Evolutionary conservation across 2,329 filamentous ascomycete species (phyloP), one percentile per base, ranked within the genome.

Genomic region (Alternaria ethzedia): DNA sequence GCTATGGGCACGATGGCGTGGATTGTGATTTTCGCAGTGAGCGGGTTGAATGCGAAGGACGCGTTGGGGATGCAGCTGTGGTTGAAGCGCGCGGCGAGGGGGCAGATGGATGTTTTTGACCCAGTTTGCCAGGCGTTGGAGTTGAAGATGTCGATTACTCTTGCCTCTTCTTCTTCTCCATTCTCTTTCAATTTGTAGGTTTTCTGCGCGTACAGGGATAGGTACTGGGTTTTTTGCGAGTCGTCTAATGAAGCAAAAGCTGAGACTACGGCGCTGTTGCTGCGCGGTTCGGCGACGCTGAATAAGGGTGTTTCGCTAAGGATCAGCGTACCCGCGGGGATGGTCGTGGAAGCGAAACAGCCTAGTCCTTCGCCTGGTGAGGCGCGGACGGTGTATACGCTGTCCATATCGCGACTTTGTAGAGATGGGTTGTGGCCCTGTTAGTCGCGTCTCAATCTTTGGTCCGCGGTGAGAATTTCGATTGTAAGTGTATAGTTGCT

Each of bases 291-390:
- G 15, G 68, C 57, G 20, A 76, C 62, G 54, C 74, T 65, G 65
- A 82, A 70, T 15, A 80, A 68, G 3, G 80, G 78, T 7, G 63
- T 56, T 66, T 82, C 80, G 54, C 68, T 61, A n/a, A 82, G 70
- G 43, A 82, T 75, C 49, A 70, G 71, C 6, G 77, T 76, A n/a
- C 80, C 78, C 12, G 63, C 59, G 8, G 66, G 63, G 20, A 82
- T 79, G 20, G 32, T 20, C 2, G 59, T 47, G 0, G 63, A 70
- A 2, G 80, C 79, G 59, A 81, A 78, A 13, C 78, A 70, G 26
- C 81, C 81, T 20, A 81, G 67, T 15, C 80, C 81, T 65, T 79
- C 78, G 32, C 74, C 72, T 0, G 74, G 70, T 2, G 76, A 69
- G 10, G 66, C 63, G 11, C 26, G 63, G 46, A 79, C 68, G 6